A percentile compares a stretch with the other conserved stretches of the same genome.
phyloP scores from a whole-genome alignment of 768 basidiomycete species.

The Leucosporidium scottii region DNA sequence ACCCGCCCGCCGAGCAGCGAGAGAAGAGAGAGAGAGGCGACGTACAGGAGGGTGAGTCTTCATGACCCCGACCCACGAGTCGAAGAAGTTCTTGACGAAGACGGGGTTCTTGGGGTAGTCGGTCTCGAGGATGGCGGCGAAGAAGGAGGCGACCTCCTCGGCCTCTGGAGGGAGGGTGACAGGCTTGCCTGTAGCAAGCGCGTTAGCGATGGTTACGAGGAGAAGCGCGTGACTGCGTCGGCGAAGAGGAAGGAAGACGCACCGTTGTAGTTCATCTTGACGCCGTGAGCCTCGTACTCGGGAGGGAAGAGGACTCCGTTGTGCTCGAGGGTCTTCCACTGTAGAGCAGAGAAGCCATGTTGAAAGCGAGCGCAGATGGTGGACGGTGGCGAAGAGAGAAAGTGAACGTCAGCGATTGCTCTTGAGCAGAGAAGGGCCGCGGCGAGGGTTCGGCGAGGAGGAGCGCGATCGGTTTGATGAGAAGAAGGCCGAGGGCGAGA shows the following conservation, averaged over 20 bases:
- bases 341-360: slow-evolving; percentile 48
- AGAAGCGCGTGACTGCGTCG: no score
- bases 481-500: no score
- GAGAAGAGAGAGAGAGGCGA: slow-evolving; percentile 26
- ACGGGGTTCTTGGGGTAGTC: slow-evolving; percentile 80
- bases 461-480: no score
- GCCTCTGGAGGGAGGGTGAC: slow-evolving; percentile 73
- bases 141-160: slow-evolving; percentile 97
- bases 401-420: no score
- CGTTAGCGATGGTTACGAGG: not conserved
- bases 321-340: slow-evolving; percentile 95
- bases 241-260: slow-evolving; percentile 36
- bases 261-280: slow-evolving; percentile 97
- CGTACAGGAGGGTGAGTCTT: slow-evolving; percentile 76
- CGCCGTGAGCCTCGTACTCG: slow-evolving; percentile 73
- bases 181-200: slow-evolving; percentile 54
- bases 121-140: slow-evolving; percentile 82
- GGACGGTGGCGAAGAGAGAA: no score
- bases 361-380: no score
- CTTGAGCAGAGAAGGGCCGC: no score
- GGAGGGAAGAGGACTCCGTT: slow-evolving; percentile 93
- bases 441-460: no score
- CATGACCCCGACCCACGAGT: slow-evolving; percentile 73
- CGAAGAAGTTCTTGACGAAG: slow-evolving; percentile 94
- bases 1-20: not conserved